Conservation (phyloP, 306 rosid species). For the Delonix regia region DNA sequence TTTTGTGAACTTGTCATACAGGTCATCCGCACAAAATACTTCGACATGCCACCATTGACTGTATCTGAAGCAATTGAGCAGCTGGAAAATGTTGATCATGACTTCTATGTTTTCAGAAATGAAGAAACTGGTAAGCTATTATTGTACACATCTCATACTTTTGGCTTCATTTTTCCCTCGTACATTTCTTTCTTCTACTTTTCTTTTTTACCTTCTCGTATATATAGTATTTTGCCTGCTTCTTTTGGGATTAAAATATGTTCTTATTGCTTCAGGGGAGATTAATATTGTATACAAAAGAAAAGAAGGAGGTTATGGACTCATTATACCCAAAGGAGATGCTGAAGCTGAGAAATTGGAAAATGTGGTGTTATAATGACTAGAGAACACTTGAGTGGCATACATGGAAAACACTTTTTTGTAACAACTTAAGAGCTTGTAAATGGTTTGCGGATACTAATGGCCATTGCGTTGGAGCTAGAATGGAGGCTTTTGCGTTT, state of each 20-base stretch:
- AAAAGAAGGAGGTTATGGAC: constrained; percentile 88
- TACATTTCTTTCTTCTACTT: not conserved
- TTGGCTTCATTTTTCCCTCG: constrained; percentile 11
- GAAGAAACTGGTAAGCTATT: constrained; percentile 81
- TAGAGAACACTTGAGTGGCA: constrained; percentile 52
- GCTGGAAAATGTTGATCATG: constrained; percentile 84
- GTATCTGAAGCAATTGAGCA: constrained; percentile 88
- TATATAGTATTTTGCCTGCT: constrained; percentile 22
- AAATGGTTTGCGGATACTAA: constrained; percentile 27
- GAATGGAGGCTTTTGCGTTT: constrained; percentile 21
- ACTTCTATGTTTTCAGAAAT: constrained; percentile 87
- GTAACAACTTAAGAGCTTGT: constrained; percentile 37
- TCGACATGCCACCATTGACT: constrained; percentile 96
- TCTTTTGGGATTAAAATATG: constrained; percentile 23
- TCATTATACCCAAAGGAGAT: constrained; percentile 76
- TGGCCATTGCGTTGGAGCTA: constrained; percentile 30
- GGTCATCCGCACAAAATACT: constrained; percentile 90
- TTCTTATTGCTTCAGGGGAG: constrained; percentile 59
- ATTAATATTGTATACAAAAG: constrained; percentile 82
- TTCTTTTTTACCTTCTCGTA: not conserved
- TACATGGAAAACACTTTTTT: constrained; percentile 18
- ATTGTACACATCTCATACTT: not conserved
- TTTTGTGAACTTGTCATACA: constrained; percentile 38
- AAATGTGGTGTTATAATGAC: constrained; percentile 46
- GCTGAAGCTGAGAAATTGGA: constrained; percentile 55